These are phyloP conservation scores for Cryoendolithus antarcticus DNA, from an alignment of 2,329 filamentous ascomycete species.

Conservation along the genomic window DNA sequence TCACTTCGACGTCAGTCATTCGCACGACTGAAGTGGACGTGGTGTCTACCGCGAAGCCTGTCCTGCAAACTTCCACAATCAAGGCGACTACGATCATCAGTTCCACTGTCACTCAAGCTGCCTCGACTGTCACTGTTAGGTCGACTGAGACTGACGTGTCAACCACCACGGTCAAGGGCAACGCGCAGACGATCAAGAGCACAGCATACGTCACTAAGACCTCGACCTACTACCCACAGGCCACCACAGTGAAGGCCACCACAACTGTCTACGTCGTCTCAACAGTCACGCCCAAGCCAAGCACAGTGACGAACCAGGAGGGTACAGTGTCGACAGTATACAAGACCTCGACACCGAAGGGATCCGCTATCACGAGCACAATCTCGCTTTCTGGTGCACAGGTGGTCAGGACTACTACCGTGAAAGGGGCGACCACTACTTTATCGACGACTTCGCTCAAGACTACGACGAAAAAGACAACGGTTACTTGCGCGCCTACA, in stretches of 20 bases:
- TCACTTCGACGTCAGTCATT: conserved; percentile 11
- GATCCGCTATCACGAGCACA: conserved; percentile 18
- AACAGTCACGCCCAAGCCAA: conserved; percentile 8
- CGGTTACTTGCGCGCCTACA: conserved; percentile 19
- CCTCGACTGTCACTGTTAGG: conserved; percentile 7
- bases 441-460: conserved; percentile 16
- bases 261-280: conserved; percentile 6
- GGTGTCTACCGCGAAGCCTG: conserved; percentile 20
- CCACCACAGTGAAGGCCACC: conserved; percentile 15
- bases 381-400: conserved; percentile 11
- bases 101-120: conserved; percentile 6
- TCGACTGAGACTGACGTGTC: conserved; percentile 3
- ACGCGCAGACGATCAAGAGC: conserved; percentile 7
- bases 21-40: conserved; percentile 21
- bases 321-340: conserved; percentile 13
- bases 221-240: conserved; percentile 1
- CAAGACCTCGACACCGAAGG: conserved; percentile 16
- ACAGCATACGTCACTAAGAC: conserved; percentile 10
- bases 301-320: conserved; percentile 10
- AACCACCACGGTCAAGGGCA: conserved; percentile 7
- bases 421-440: conserved; percentile 12
- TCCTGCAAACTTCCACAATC: conserved; percentile 13
- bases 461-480: conserved; percentile 20
- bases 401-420: conserved; percentile 14
- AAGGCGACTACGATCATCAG: conserved; percentile 13